Evolutionary conservation across 2,329 filamentous ascomycete species (phyloP).

Genomic region (Tolypocladium pustulatum): DNA sequence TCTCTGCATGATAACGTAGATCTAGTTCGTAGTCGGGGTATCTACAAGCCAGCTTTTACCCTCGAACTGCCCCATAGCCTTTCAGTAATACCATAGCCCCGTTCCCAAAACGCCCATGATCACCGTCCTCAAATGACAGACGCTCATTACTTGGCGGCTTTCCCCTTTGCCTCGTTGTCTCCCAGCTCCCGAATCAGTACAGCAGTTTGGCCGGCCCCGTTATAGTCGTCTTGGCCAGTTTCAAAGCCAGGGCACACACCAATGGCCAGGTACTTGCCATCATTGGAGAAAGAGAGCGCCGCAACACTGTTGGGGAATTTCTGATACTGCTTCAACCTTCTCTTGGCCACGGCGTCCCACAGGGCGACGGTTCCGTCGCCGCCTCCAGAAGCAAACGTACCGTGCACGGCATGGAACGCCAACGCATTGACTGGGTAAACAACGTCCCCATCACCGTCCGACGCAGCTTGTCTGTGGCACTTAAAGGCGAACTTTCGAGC

Average conservation of each 20-base stretch:
- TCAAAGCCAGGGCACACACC: slow-evolving; percentile 82
- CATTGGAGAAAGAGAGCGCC: slow-evolving; percentile 63
- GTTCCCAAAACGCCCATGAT: slow-evolving; percentile 18
- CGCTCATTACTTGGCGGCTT: slow-evolving; percentile 52
- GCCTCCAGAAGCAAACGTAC: slow-evolving; percentile 81
- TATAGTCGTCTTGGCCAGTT: slow-evolving; percentile 71
- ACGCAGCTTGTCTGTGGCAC: slow-evolving; percentile 72
- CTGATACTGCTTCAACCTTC: slow-evolving; percentile 81
- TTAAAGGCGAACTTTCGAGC: slow-evolving; percentile 97
- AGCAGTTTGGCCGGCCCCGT: slow-evolving; percentile 60
- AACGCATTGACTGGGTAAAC: slow-evolving; percentile 89
- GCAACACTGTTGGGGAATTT: slow-evolving; percentile 72
- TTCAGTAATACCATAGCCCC: neutral
- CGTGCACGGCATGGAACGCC: slow-evolving; percentile 72
- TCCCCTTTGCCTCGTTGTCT: slow-evolving; percentile 81
- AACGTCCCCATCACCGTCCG: slow-evolving; percentile 58
- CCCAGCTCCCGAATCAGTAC: slow-evolving; percentile 75
- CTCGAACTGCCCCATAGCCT: slow-evolving; percentile 4
- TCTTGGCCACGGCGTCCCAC: slow-evolving; percentile 87
- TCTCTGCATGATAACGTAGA: slow-evolving; percentile 1
- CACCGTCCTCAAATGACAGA: slow-evolving; percentile 4
- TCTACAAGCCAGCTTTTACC: slow-evolving; percentile 16
- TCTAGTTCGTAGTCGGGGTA: slow-evolving; percentile 17
- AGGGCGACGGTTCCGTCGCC: slow-evolving; percentile 86
- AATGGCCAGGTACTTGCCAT: slow-evolving; percentile 70